Evolutionary conservation across 495 filamentous ascomycete species (phyloP).

Genomic region (Penicillium turbatum): DNA sequence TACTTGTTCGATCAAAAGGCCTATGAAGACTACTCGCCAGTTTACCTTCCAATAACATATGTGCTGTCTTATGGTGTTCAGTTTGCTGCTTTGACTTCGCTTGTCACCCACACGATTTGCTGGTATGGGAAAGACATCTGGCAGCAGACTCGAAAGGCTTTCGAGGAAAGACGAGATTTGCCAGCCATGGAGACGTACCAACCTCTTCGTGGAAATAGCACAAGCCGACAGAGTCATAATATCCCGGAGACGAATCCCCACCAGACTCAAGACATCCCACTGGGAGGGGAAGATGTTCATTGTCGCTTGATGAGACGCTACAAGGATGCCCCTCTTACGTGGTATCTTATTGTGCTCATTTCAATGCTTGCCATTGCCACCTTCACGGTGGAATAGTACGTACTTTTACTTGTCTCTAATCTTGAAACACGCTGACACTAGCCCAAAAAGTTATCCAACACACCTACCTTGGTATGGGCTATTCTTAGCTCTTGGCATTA

Average conservation of each 20-base stretch:
- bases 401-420: constrained; percentile 36
- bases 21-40: constrained; percentile 72
- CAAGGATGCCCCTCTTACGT: constrained; percentile 61
- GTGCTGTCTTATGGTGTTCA: constrained; percentile 77
- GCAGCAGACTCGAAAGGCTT: constrained; percentile 27
- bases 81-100: constrained; percentile 71
- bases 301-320: constrained; percentile 56
- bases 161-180: constrained; percentile 21
- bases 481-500: constrained; percentile 62
- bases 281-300: constrained; percentile 53
- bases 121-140: constrained; percentile 31
- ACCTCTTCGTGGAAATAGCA: constrained; percentile 13
- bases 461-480: constrained; percentile 81
- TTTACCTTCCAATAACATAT: constrained; percentile 81
- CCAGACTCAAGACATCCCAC: constrained; percentile 14
- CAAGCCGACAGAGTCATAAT: constrained; percentile 11
- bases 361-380: constrained; percentile 27
- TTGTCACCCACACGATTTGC: constrained; percentile 28
- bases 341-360: constrained; percentile 56
- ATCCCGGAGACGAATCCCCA: constrained; percentile 15
- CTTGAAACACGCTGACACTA: not conserved
- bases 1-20: constrained; percentile 70
- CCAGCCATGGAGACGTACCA: constrained; percentile 24
- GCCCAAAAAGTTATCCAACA: constrained; percentile 46
- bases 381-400: constrained; percentile 29